phyloP scores from a whole-genome alignment of 768 basidiomycete species.

The Albatrellus ellisii region DNA sequence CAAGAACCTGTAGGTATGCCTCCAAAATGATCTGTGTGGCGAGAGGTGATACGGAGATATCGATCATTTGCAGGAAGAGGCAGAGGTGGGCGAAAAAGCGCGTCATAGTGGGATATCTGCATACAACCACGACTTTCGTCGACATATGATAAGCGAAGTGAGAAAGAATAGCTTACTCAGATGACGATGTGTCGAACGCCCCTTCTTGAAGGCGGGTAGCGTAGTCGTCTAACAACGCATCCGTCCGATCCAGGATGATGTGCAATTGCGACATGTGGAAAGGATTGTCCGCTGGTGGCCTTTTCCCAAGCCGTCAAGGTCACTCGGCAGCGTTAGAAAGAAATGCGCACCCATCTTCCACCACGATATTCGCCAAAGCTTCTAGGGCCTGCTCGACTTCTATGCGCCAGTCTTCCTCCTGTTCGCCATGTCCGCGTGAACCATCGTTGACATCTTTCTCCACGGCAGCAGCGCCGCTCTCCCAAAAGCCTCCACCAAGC shows the following conservation, averaged over 20 bases:
- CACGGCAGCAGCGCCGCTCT: slow-evolving; percentile 38
- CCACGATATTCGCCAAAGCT: slow-evolving; percentile 39
- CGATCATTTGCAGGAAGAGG: slow-evolving; percentile 77
- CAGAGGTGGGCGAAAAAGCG: slow-evolving; percentile 94
- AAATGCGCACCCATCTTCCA: slow-evolving; percentile 46
- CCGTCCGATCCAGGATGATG: slow-evolving; percentile 62
- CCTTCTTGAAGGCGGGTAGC: slow-evolving; percentile 42
- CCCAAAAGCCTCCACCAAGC: slow-evolving; percentile 72
- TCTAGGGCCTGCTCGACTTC: slow-evolving; percentile 50
- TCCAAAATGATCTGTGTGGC: slow-evolving; percentile 77
- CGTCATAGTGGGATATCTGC: slow-evolving; percentile 55
- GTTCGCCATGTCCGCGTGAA: too few relatives aligned
- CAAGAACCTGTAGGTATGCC: slow-evolving; percentile 78
- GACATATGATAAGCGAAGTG: slow-evolving; percentile 9
- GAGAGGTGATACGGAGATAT: slow-evolving; percentile 54
- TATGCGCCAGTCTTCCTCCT: slow-evolving; percentile 49
- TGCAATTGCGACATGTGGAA: slow-evolving; percentile 76
- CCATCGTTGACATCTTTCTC: slow-evolving; percentile 22
- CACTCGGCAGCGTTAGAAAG: neutral
- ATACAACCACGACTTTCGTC: neutral
- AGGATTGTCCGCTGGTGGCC: slow-evolving; percentile 53
- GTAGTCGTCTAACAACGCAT: slow-evolving; percentile 55
- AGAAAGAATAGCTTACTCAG: slow-evolving; percentile 42
- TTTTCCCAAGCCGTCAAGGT: slow-evolving; percentile 14
- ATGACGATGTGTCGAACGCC: slow-evolving; percentile 30